phyloP scores from a whole-genome alignment of 2,329 filamentous ascomycete genomes.

The Beauveria caledonica region DNA sequence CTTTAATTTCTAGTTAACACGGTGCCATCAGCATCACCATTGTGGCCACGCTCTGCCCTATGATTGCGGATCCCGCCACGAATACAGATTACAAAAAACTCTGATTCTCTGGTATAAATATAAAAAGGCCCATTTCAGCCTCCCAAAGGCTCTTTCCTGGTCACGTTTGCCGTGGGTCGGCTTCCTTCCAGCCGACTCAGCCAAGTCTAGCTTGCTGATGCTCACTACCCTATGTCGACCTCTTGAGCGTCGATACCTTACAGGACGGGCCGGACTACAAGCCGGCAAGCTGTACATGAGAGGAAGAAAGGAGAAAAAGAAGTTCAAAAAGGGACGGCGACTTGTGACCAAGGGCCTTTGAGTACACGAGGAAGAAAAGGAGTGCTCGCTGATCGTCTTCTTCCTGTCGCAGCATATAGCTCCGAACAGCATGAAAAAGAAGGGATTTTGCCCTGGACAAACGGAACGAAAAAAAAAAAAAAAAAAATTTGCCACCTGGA shows the following conservation, averaged over 20 bases:
- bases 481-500: background rate
- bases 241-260: no score
- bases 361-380: no score
- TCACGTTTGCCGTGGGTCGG: background rate
- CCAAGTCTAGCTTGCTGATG: no score
- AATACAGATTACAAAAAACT: background rate
- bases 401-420: background rate
- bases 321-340: no score
- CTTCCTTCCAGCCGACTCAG: background rate
- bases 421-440: background rate
- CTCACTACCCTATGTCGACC: no score
- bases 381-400: background rate
- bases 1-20: background rate
- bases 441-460: no score
- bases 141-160: background rate
- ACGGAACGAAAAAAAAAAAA: background rate
- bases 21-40: background rate
- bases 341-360: no score
- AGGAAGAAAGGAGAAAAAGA: no score
- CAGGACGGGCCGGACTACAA: no score
- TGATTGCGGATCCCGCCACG: background rate
- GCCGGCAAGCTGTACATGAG: no score
- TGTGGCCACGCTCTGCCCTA: background rate
- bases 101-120: background rate
- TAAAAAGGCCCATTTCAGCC: background rate